Percentiles rank a stretch among this genome's conserved stretches.
Evolutionary conservation across 78 protist genomes (phyloP).

Genomic region (Bigelowiella natans): DNA sequence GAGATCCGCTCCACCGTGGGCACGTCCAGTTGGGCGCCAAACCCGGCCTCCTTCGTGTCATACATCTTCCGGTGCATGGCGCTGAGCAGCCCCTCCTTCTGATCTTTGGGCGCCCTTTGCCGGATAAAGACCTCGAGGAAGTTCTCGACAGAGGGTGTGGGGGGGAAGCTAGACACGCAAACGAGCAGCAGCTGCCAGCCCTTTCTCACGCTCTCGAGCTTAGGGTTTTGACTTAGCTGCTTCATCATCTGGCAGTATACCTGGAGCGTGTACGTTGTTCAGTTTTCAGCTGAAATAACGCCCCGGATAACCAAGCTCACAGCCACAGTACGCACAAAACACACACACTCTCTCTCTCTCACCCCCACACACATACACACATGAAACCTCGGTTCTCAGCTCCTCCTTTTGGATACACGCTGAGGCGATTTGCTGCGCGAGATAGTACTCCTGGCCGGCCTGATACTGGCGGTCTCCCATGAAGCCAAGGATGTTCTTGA

Average conservation of each 20-base stretch:
- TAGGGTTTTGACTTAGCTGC: background rate
- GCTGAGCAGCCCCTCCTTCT: background rate
- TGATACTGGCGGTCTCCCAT: background rate
- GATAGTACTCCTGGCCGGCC: background rate
- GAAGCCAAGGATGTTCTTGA: background rate
- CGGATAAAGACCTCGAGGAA: constrained; percentile 5
- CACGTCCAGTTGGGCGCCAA: background rate
- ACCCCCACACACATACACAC: no score
- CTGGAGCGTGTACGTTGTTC: no score
- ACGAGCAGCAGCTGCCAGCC: background rate
- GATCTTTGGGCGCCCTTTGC: background rate
- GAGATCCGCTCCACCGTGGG: background rate
- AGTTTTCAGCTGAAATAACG: no score
- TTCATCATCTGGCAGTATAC: background rate
- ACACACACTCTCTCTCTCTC: no score
- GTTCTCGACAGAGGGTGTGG: background rate
- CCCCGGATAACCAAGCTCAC: no score
- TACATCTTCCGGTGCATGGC: background rate
- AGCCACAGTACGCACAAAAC: no score
- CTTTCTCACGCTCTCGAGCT: background rate
- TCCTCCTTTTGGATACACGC: background rate
- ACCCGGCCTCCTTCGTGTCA: background rate
- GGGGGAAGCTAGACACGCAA: background rate
- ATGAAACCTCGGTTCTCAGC: background rate
- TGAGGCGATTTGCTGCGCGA: background rate